Conservation (phyloP, 2,329 filamentous ascomycete species). For the Sporothrix inflata region DNA sequence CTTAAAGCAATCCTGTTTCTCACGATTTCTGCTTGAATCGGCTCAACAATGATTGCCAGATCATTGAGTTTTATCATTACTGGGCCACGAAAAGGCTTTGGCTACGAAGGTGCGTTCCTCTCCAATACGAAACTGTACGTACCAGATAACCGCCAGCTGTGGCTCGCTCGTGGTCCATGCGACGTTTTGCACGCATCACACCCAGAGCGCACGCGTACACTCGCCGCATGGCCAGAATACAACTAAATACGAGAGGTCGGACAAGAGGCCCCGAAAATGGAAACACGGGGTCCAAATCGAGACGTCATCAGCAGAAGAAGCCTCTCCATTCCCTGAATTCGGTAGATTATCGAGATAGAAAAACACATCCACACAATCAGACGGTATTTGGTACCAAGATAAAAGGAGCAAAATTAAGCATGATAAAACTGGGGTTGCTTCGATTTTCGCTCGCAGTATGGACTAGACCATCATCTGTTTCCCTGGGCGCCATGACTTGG, state of each 20-base stretch:
- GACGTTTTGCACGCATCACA: neutral
- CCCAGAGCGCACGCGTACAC: neutral
- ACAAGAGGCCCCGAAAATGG: neutral
- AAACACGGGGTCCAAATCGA: constrained; percentile 10
- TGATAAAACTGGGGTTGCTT: neutral
- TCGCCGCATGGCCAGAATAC: neutral
- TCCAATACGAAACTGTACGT: neutral
- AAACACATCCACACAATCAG: neutral
- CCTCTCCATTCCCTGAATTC: no score
- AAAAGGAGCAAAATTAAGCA: neutral
- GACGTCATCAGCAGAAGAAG: neutral
- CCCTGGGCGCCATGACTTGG: neutral
- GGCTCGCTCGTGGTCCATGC: constrained; percentile 17
- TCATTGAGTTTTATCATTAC: no score
- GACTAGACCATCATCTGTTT: neutral
- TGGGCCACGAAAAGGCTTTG: neutral
- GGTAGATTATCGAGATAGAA: neutral
- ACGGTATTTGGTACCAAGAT: neutral
- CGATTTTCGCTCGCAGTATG: neutral
- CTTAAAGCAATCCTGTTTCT: neutral
- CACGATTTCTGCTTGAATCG: neutral
- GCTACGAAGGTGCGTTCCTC: neutral
- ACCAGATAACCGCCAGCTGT: neutral
- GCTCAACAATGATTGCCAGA: no score
- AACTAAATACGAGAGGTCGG: neutral